Base-by-base conservation (phyloP, 2,329 filamentous ascomycete genomes). In the Ampelomyces quisqualis region DNA sequence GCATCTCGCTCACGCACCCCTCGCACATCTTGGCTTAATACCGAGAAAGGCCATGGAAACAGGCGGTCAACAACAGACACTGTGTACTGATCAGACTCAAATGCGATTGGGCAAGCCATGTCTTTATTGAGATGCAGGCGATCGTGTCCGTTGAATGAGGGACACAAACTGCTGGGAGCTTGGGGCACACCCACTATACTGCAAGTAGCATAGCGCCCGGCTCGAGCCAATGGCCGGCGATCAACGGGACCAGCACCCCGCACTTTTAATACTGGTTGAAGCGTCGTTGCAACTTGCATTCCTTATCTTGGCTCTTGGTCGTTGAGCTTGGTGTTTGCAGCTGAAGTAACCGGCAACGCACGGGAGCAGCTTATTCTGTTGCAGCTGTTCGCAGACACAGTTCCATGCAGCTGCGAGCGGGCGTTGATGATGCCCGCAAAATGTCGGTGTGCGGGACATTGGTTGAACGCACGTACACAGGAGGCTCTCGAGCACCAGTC, bases 371-470 rank as follows among this genome's bases (percentile, higher is more conserved):
- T n/a, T n/a, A n/a, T n/a, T n/a, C n/a, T n/a, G n/a, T n/a, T n/a
- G n/a, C n/a, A n/a, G n/a, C n/a, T n/a, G n/a, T n/a, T n/a, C n/a
- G n/a, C n/a, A n/a, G n/a, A n/a, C n/a, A n/a, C n/a, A n/a, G n/a
- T n/a, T n/a, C n/a, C n/a, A n/a, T n/a, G n/a, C n/a, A n/a, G n/a
- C n/a, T n/a, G n/a, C n/a, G n/a, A n/a, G n/a, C n/a, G n/a, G n/a
- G n/a, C n/a, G n/a, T n/a, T n/a, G n/a, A n/a, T n/a, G n/a, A n/a
- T n/a, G n/a, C n/a, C n/a, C n/a, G n/a, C n/a, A n/a, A 41, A 55
- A 52, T 55, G 51, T 55, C 51, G 51, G 51, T 55, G 51, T 41
- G 45, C 45, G 23, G 18, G 7, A 20, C 29, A 7, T 28, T 43
- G 43, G 50, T 40, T 44, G 39, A 43, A 39, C 41, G 38, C 40